These are phyloP conservation scores for Chamaenerion angustifolium DNA, from an alignment of 345 rosid genomes.

Conservation along the genomic window DNA sequence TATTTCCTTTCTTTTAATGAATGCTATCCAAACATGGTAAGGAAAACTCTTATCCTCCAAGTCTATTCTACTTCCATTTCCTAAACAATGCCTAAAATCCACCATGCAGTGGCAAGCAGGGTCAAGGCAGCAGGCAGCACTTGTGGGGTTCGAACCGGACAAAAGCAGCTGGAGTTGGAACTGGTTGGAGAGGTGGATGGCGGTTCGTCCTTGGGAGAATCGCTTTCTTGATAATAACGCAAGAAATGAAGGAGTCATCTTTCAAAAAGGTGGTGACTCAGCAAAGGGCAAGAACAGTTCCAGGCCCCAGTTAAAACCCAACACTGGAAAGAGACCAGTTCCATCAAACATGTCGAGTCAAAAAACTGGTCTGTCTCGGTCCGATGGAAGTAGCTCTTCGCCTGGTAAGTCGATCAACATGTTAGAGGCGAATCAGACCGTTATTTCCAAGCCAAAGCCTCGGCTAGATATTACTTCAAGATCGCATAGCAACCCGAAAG, in stretches of 20 bases:
- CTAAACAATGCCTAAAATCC: too few species aligned
- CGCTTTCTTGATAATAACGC: slow-evolving; percentile 88
- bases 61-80: too few species aligned
- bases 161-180: slow-evolving; percentile 99
- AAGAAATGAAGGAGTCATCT: slow-evolving; percentile 47
- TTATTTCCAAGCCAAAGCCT: slow-evolving; percentile 31
- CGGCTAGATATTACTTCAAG: slow-evolving; percentile 34
- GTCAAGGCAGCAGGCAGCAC: slow-evolving; percentile 48
- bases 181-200: slow-evolving; percentile 99
- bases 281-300: slow-evolving; percentile 34
- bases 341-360: slow-evolving; percentile 33
- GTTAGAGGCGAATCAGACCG: slow-evolving; percentile 29
- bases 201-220: slow-evolving; percentile 99
- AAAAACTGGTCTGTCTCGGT: slow-evolving; percentile 21
- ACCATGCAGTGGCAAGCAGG: slow-evolving; percentile 91
- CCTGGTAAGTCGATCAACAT: slow-evolving; percentile 42
- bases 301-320: slow-evolving; percentile 36
- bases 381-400: slow-evolving; percentile 60
- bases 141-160: slow-evolving; percentile 74
- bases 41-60: too few species aligned
- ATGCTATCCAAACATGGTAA: too few species aligned
- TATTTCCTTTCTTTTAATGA: too few species aligned
- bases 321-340: slow-evolving; percentile 31
- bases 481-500: slow-evolving; percentile 85
- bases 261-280: slow-evolving; percentile 29